Evolutionary conservation across 164 flowering plant genomes (phyloP), one percentile per base, ranked within the genome.

Genomic region (Pachysandra terminalis): DNA sequence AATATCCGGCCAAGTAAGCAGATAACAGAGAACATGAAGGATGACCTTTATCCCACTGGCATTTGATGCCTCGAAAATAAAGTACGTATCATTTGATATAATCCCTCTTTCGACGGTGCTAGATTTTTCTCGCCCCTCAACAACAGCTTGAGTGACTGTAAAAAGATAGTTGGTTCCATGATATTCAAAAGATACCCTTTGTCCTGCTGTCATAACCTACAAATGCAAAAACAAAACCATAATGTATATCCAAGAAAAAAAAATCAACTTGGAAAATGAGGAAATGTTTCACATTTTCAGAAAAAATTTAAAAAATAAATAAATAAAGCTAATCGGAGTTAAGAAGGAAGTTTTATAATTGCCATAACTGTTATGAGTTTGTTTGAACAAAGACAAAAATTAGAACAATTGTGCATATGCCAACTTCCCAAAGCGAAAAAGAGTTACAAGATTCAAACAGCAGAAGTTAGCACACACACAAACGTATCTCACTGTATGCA

Each of bases 151-250:
- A 70, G 62, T 88, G 66, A 96, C 97, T 28, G 97, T 96, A 74
- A 88, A 88, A 45, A 86, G 73, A 67, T 85, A 93, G 61, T 82
- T 83, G 76, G 66, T 86, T 49, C 98, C 99, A 78, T 82, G 88
- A 81, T 85, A 91, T 74, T 93, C 98, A 79, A 96, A 89, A 19
- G 86, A 67, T n/a, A 83, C 98, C 68, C 72, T 89, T 71, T 96
- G 99, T 26, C 99, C 99, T 28, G 74, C 63, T 63, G 98, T 96
- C 98, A 96, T 80, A 66, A 96, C 90, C 98, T 95, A 91, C 72
- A 77, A 24, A 61, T 35, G 61, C 61, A 40, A 32, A 41, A 35
- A 64, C 24, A 9, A 27, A 40, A 54, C 63, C 58, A 19, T 60
- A 68, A 25, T 53, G 35, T 35, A 62, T 52, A 24, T 54, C 59